These are phyloP conservation scores for Effrenium voratum DNA, from an alignment of 73 alveolate species.

Conservation along the genomic window DNA sequence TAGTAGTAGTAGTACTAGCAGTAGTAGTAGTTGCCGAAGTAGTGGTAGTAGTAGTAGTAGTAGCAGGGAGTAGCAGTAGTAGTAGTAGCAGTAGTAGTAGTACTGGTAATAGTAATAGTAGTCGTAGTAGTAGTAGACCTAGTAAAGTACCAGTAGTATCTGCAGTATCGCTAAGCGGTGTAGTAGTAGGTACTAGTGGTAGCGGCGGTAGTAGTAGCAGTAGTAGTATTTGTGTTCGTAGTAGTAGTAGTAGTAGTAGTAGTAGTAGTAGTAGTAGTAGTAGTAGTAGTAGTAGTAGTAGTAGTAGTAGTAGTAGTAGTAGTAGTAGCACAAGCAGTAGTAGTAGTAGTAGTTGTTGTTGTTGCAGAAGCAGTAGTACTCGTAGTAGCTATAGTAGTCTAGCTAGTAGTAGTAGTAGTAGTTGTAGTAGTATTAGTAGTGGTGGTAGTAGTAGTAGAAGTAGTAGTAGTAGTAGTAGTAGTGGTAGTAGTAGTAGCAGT, in stretches of 20 bases:
- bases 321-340: neutral
- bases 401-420: neutral
- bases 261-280: neutral
- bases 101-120: too few relatives aligned
- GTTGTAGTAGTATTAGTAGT: neutral
- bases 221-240: neutral
- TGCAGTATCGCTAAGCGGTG: too few relatives aligned
- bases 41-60: too few relatives aligned
- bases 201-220: too few relatives aligned
- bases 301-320: neutral
- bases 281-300: neutral
- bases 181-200: too few relatives aligned
- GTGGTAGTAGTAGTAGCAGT: neutral
- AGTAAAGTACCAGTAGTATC: too few relatives aligned
- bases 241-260: neutral
- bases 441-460: neutral
- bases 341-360: neutral
- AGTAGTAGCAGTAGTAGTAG: too few relatives aligned
- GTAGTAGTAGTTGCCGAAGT: too few relatives aligned
- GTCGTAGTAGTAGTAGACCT: too few relatives aligned
- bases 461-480: neutral
- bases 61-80: too few relatives aligned
- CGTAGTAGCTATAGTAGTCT: neutral
- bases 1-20: too few relatives aligned
- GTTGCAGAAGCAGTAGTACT: neutral